phyloP scores from a whole-genome alignment of 371 early-diverging fungal species.

The Mortierella sp. region DNA sequence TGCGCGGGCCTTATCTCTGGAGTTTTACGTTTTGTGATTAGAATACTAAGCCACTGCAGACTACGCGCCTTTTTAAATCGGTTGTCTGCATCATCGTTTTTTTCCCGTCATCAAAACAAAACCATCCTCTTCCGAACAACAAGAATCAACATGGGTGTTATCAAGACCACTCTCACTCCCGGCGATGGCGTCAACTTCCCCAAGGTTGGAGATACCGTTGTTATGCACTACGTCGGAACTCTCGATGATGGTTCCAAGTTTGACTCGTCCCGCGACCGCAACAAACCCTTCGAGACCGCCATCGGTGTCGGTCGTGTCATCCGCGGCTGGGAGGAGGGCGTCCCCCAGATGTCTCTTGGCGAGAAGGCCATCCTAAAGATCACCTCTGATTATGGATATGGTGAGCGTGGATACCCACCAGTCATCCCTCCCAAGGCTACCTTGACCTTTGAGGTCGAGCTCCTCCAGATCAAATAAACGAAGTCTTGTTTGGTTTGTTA shows the following conservation, averaged over 20 bases:
- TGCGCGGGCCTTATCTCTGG: conserved; percentile 19
- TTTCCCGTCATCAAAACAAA: no score
- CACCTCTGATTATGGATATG: conserved; percentile 12
- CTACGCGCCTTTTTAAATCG: no score
- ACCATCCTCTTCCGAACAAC: no score
- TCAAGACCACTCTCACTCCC: conserved; percentile 24
- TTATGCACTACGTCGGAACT: conserved; percentile 63
- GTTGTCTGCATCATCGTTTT: no score
- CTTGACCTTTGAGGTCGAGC: conserved; percentile 80
- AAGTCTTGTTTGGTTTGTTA: no score
- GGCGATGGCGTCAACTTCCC: conserved; percentile 91
- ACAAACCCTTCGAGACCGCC: conserved; percentile 76
- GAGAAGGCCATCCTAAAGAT: conserved; percentile 77
- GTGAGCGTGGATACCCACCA: conserved; percentile 18
- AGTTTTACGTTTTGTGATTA: background rate
- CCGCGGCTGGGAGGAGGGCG: conserved; percentile 89
- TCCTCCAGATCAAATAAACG: conserved; percentile 86
- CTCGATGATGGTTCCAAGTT: conserved; percentile 82
- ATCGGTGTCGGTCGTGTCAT: conserved; percentile 97
- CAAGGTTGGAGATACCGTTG: conserved; percentile 78
- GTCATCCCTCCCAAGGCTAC: conserved; percentile 84
- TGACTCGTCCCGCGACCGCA: conserved; percentile 89
- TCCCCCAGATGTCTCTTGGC: conserved; percentile 87
- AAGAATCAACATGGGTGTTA: no score
- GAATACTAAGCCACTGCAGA: background rate